Conservation (phyloP, 2,329 filamentous ascomycete species). For the Phaeophleospora eucalypticola region DNA sequence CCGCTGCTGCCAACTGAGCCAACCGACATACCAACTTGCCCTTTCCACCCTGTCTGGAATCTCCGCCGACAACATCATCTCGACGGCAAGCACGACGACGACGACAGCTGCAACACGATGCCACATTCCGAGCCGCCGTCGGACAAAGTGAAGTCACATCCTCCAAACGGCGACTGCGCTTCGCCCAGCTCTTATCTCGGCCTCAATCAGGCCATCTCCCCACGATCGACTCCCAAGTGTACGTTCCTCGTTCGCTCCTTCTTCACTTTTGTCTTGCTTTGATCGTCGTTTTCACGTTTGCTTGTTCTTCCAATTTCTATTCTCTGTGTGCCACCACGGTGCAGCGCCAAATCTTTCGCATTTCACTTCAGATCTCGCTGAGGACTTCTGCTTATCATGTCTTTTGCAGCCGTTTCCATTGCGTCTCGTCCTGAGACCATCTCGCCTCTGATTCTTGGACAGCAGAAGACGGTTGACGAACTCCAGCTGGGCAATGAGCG, state of each 20-base stretch:
- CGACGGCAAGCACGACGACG: background rate
- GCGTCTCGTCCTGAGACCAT: conserved; percentile 42
- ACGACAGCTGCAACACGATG: conserved; percentile 11
- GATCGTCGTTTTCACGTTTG: background rate
- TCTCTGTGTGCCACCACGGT: no score
- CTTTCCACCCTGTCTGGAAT: background rate
- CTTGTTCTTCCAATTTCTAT: background rate
- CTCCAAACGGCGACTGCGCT: conserved; percentile 18
- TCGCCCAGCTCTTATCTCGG: conserved; percentile 29
- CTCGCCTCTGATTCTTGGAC: conserved; percentile 45
- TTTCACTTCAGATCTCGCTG: background rate
- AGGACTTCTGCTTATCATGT: conserved; percentile 13
- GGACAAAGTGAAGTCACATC: conserved; percentile 21
- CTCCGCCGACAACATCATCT: background rate
- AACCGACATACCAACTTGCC: background rate
- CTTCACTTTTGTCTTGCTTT: conserved; percentile 1
- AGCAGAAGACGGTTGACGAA: conserved; percentile 42
- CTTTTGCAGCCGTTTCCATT: conserved; percentile 43
- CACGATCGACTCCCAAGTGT: conserved; percentile 27
- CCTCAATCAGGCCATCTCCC: conserved; percentile 20
- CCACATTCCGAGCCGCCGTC: conserved; percentile 13
- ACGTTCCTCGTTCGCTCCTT: conserved; percentile 16
- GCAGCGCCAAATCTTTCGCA: no score
- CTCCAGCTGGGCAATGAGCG: conserved; percentile 35
- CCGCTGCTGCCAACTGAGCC: background rate